phyloP scores from a whole-genome alignment of 2,329 filamentous ascomycete genomes.

The Myriosclerotinia scirpicola region DNA sequence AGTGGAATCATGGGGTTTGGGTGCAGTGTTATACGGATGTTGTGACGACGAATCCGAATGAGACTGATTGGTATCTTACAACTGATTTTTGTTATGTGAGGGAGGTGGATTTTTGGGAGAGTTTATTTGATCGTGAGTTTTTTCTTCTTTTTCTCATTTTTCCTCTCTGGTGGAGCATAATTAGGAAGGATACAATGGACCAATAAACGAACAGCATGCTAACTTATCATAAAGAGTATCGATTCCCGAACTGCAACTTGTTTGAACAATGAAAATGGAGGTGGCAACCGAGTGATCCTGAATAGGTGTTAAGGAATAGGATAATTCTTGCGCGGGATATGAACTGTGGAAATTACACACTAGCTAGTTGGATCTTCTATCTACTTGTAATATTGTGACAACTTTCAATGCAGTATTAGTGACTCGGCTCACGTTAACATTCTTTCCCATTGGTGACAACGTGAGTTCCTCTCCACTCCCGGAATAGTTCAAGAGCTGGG shows the following conservation, averaged over 20 bases:
- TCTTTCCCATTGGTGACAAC: too few species aligned
- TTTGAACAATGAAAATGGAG: conserved; percentile 3
- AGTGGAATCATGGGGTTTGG: conserved; percentile 16
- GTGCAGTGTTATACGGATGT: conserved; percentile 13
- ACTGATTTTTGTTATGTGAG: conserved; percentile 33
- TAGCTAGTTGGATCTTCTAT: too few species aligned
- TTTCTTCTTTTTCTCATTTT: neutral
- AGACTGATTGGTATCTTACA: conserved; percentile 30
- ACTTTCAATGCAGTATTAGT: too few species aligned
- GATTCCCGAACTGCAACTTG: conserved; percentile 6
- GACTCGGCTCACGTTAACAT: too few species aligned
- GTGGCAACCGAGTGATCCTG: neutral
- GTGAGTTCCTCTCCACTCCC: too few species aligned
- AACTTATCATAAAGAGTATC: conserved; percentile 13
- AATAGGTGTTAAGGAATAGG: too few species aligned
- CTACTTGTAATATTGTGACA: too few species aligned
- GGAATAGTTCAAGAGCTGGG: too few species aligned
- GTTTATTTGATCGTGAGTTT: conserved; percentile 29
- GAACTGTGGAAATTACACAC: too few species aligned
- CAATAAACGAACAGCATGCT: neutral
- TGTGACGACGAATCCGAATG: conserved; percentile 15
- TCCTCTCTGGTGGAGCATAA: neutral
- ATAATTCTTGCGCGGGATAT: too few species aligned
- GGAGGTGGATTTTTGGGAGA: conserved; percentile 30
- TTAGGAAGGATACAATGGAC: neutral